These are phyloP conservation scores for Salinomyces thailandicus DNA, from an alignment of 2,329 filamentous ascomycete genomes.

Conservation along the genomic window DNA sequence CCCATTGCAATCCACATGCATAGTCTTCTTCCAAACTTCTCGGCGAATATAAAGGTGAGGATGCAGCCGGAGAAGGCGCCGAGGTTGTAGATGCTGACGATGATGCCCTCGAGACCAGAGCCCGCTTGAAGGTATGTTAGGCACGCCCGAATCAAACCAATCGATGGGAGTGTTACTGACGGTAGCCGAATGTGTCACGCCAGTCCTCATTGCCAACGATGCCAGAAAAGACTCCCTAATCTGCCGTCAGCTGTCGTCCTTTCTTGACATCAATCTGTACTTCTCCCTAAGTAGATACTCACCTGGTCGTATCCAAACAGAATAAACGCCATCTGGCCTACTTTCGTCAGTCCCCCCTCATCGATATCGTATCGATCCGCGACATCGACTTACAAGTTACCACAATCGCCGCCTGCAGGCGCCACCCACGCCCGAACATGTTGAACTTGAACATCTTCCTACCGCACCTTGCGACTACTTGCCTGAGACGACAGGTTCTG, in stretches of 20 bases:
- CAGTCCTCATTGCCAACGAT: constrained; percentile 34
- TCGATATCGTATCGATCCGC: too few relatives aligned
- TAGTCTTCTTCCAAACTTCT: constrained; percentile 26
- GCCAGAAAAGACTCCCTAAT: constrained; percentile 26
- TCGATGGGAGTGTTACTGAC: constrained; percentile 5
- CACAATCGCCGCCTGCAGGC: constrained; percentile 22
- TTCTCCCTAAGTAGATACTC: too few relatives aligned
- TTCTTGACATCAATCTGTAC: too few relatives aligned
- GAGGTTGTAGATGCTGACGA: constrained; percentile 34
- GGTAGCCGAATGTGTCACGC: constrained; percentile 30
- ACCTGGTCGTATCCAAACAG: constrained; percentile 18
- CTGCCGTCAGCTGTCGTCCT: too few relatives aligned
- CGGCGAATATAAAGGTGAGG: constrained; percentile 28
- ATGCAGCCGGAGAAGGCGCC: constrained; percentile 29
- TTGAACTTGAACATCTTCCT: constrained; percentile 13
- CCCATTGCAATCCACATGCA: constrained; percentile 35
- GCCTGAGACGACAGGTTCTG: too few relatives aligned
- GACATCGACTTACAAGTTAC: constrained; percentile 23
- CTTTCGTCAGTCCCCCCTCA: neutral
- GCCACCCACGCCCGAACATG: constrained; percentile 20
- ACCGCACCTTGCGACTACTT: too few relatives aligned
- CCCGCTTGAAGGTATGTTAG: constrained; percentile 3
- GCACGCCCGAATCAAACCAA: neutral
- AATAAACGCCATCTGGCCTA: constrained; percentile 17
- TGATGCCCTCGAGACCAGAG: constrained; percentile 32